Base-by-base conservation (phyloP, 2,329 filamentous ascomycete genomes). In the Pseudogymnoascus sp. region DNA sequence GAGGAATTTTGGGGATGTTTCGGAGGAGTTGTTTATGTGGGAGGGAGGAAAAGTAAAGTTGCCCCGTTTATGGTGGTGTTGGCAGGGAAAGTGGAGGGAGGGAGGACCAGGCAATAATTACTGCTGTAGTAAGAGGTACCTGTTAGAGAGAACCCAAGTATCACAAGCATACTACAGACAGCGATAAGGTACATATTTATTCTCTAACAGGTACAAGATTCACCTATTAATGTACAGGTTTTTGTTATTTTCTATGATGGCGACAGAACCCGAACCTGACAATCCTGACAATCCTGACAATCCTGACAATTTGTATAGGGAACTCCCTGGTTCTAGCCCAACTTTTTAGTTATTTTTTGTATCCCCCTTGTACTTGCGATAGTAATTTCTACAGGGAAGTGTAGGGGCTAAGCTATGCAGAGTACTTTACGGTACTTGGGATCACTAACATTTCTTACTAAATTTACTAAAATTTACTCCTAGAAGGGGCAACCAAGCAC, bases 171-270 rank as follows among this genome's bases (percentile, higher is more conserved):
- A 25, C 11, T 46, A 46, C 5, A 6, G n/a, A n/a, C 12, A 23
- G 21, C 2, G 1, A 25, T 25, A 3, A n/a, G 42, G 21, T 46
- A 46, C 42, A 21, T 8, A 3, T 3, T 21, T 1, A 14, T 1
- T 46, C 5, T 23, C 21, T 46, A 46, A 25, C 42, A 46, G 42
- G 42, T 46, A 46, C 42, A 46, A 46, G 5, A 23, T 37, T 14
- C 2, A 14, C 6, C 11, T 23, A 8, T 23, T 25, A 14, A 3
- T 25, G 5, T 46, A 12, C 42, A 46, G 42, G 42, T 46, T 46
- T 37, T 46, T 25, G 42, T 46, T 46, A 46, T 46, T 46, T 43
- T 46, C 42, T 25, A 46, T 46, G 42, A 46, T 46, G 42, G 42
- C 42, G 21, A 46, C 21, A 46, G 42, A 46, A 4, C 18, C 40